Conservation (phyloP, 2,329 filamentous ascomycete species). For the Penicillium sp. region DNA sequence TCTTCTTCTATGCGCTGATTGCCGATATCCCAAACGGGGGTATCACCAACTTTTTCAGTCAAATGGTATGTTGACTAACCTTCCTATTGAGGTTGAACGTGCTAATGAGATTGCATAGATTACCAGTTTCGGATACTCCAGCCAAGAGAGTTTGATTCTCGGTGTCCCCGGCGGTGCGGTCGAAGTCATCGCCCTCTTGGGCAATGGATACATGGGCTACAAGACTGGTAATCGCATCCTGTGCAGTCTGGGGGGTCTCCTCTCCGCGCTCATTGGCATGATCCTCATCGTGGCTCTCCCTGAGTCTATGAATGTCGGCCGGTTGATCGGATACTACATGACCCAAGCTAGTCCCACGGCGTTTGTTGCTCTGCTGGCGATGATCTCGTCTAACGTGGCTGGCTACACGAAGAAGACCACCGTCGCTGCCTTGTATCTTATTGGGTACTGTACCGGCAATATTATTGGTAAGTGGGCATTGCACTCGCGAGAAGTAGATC, state of each 20-base stretch:
- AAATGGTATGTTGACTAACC: conserved; percentile 42
- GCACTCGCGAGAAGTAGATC: not conserved
- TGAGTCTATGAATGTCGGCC: conserved; percentile 57
- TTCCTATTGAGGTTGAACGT: no score
- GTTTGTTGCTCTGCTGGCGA: conserved; percentile 64
- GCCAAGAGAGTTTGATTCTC: conserved; percentile 63
- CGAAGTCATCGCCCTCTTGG: conserved; percentile 60
- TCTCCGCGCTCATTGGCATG: conserved; percentile 60
- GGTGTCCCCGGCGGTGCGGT: conserved; percentile 66
- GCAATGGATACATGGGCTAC: conserved; percentile 60
- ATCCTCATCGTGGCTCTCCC: conserved; percentile 66
- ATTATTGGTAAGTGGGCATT: conserved; percentile 51
- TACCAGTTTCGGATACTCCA: conserved; percentile 64
- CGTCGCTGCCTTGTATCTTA: conserved; percentile 50
- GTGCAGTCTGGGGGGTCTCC: conserved; percentile 54
- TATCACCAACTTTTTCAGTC: conserved; percentile 62
- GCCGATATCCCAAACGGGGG: conserved; percentile 62
- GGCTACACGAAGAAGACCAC: conserved; percentile 58
- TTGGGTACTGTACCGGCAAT: conserved; percentile 55
- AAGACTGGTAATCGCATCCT: conserved; percentile 59
- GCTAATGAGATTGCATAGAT: conserved; percentile 38
- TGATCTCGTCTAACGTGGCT: conserved; percentile 63
- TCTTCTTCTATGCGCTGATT: conserved; percentile 58
- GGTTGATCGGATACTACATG: conserved; percentile 66
- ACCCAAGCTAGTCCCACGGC: conserved; percentile 61